Base-by-base conservation (phyloP, 163 green algal species). In the Scenedesmus sp. region DNA sequence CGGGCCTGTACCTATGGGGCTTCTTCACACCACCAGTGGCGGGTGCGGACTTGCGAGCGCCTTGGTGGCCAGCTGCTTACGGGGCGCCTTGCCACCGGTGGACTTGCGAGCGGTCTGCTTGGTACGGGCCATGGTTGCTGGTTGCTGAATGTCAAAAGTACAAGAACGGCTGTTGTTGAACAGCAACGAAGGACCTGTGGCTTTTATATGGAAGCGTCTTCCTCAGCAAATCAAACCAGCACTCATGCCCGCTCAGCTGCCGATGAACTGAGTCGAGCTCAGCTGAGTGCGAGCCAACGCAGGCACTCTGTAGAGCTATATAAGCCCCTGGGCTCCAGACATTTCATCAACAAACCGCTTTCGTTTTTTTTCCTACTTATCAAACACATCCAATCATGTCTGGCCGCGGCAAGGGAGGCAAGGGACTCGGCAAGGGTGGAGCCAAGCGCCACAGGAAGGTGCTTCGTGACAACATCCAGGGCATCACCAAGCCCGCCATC, bases 361-460 rank as follows among this genome's bases (percentile, higher is more conserved):
- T 78, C 20, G 10, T 78, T 42, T 26, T 78, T 26, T 78, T 78
- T 40, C 15, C 15, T 18, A 40, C 12, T 16, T 16, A 40, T 13
- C 0, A 78, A 37, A 73, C 16, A 22, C 6, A 59, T 10, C 37
- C 15, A 68, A 65, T n/a, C 86, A 97, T 97, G 95, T 97, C 95
- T 93, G 94, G 95, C 87, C 95, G 97, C 84, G 97, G 97, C 94
- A 99, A 99, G 91, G 96, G 95, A 86, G 97, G 97, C 93, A 99
- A 99, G 95, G 97, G 97, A 91, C 97, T 99, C 24, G 97, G 97
- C 88, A 99, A 99, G 96, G 97, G 97, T 88, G 97, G 97, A 89
- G 97, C 97, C 93, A 99, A 99, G 96, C 95, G 97, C 90, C 97
- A 99, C 94, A 93, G 97, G 88, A 99, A 99, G 96, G 97, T 99